Evolutionary conservation across 116 monocot genomes (phyloP).

Genomic region (Thalassia testudinum): DNA sequence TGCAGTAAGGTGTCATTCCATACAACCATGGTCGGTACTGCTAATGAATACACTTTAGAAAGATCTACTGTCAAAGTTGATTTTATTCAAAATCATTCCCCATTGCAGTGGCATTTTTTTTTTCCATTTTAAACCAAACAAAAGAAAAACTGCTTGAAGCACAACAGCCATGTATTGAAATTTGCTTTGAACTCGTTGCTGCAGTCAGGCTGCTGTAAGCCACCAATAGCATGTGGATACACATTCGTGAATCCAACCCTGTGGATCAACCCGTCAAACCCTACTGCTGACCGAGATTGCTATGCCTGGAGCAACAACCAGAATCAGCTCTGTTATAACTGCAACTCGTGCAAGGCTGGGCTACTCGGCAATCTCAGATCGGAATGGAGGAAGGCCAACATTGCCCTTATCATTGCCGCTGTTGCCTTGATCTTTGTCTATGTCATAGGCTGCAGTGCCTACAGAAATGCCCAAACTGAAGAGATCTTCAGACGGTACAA

Average conservation of each 20-base stretch:
- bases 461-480: conserved; percentile 73
- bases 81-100: no score
- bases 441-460: conserved; percentile 76
- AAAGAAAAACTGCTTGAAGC: no score
- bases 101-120: no score
- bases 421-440: conserved; percentile 72
- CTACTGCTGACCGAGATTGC: conserved; percentile 54
- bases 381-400: conserved; percentile 74
- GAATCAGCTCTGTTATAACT: conserved; percentile 59
- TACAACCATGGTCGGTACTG: no score
- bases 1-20: no score
- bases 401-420: conserved; percentile 48
- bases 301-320: conserved; percentile 71
- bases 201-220: conserved; percentile 93
- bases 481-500: conserved; percentile 79
- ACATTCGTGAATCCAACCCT: conserved; percentile 74
- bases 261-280: conserved; percentile 57
- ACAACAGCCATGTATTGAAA: no score
- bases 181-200: not conserved
- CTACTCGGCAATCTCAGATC: conserved; percentile 54
- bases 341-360: conserved; percentile 77
- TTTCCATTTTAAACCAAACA: no score
- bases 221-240: conserved; percentile 67
- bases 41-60: no score
- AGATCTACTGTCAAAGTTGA: no score